Evolutionary conservation across 2,329 filamentous ascomycete species (phyloP), one percentile per base, ranked within the genome.

Genomic region (Trichoderma harzianum): DNA sequence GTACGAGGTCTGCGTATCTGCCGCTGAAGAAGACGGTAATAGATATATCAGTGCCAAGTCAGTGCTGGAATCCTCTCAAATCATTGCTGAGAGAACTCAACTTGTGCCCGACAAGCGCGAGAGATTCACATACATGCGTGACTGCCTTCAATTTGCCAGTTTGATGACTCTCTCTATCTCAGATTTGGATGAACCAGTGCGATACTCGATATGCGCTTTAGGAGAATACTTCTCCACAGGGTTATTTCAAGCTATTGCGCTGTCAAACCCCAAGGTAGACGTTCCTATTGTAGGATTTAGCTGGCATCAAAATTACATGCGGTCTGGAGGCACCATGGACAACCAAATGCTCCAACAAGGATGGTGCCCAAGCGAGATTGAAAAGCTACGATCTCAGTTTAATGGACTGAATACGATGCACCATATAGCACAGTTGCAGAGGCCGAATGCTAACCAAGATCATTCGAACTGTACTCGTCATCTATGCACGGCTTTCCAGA

Each of bases 351-450:
- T 77, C 21, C 53, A 68, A 7, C 60, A 72, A 32, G 79, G 79
- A 1, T 81, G 80, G 80, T 81, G 79, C 64, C 75, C 72, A 1
- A 80, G 79, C 53, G 79, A 80, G 71, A 74, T 80, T 18, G 75
- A 75, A 34, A 78, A 76, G 74, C 76, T 76, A 12, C 74, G 74
- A 18, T 73, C 65, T 7, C 76, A 74, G 26, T 78, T 74, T 8
- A 72, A 74, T 14, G 76, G 75, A 3, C 53, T 77, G 14, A 62
- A 73, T 2, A 77, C 78, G 51, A 75, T 78, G 67, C 74, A 77
- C 55, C 78, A 74, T 65, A 74, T 73, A 36, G 75, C 75, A 51
- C 73, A 74, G 16, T 69, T 79, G 60, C 73, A 70, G 32, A 75
- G 69, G 32, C 62, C 65, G 10, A 69, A 65, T 24, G 58, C 36